A percentile compares a stretch with the other conserved stretches of the same genome.
Conservation (phyloP, 176 grass and related monocot genomes). For the Aechmea fasciata region DNA sequence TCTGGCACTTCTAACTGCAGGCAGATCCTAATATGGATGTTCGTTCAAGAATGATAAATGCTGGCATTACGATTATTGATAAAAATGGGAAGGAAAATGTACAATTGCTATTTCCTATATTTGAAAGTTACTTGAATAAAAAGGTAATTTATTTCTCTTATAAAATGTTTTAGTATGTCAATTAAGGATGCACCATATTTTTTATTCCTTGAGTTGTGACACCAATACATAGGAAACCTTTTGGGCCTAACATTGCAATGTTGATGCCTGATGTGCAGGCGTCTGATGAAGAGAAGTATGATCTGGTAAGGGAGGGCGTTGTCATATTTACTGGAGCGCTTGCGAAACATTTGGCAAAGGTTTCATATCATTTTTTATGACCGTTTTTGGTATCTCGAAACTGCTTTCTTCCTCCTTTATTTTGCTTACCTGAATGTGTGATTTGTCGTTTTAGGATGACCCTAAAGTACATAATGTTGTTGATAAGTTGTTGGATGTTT, state of each 20-base stretch:
- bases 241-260: background rate
- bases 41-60: conserved; percentile 96
- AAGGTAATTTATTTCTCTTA: conserved; percentile 38
- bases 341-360: conserved; percentile 96
- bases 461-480: conserved; percentile 97
- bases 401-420: background rate
- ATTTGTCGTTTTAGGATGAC: conserved; percentile 59
- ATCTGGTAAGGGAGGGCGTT: conserved; percentile 96
- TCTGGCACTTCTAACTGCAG: conserved; percentile 30
- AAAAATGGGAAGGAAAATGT: conserved; percentile 98
- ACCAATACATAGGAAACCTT: background rate
- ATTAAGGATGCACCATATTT: background rate
- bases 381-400: background rate
- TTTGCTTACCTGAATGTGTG: background rate
- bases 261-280: conserved; percentile 28
- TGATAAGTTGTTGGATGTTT: conserved; percentile 88
- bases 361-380: conserved; percentile 14
- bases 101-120: conserved; percentile 96
- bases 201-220: background rate
- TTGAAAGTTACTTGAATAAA: conserved; percentile 99
- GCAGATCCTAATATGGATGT: conserved; percentile 94
- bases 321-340: conserved; percentile 98
- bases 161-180: conserved; percentile 9
- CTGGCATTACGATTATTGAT: conserved; percentile 89
- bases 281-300: conserved; percentile 93